Evolutionary conservation across 805 yeast genomes (phyloP), one percentile per base, ranked within the genome.

Genomic region (Yarrowia keelungensis): DNA sequence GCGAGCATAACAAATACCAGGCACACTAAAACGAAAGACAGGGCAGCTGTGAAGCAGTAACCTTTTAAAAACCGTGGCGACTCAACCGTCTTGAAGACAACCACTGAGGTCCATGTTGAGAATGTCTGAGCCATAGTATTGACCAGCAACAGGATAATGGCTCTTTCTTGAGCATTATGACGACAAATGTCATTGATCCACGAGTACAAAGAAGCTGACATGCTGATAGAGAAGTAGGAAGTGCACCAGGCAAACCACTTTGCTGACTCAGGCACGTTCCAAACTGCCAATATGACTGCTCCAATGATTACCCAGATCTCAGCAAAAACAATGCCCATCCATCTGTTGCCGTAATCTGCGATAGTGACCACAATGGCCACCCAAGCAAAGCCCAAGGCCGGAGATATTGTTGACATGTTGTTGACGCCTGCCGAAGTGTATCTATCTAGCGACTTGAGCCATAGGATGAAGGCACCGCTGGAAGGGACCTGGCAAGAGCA

Each of bases 231-330:
- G 16, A 42, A 42, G 15, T n/a, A 42, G 46, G 46, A 42, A 42
- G 46, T 42, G 46, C 46, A 42, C 46, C 46, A 42, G 19, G 46
- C 46, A n/a, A 42, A 42, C 46, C 46, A 42, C 16, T 42, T 42
- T 2, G 46, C 46, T 3, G 46, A 42, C 19, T 42, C 46, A 5
- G 46, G 46, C n/a, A 42, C 46, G 19, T 42, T n/a, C 46, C 46
- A 42, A 10, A 42, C n/a, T n/a, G 46, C 46, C 15, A 42, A 14
- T 8, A 42, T 42, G 5, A 42, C 16, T 8, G 19, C 19, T 14
- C 46, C 46, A n/a, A n/a, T 42, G 46, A 42, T 42, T 14, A 42
- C 46, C 46, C 46, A 42, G 9, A 42, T 8, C 46, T 42, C 46
- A n/a, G 46, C 46, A 14, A 42, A 42, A 16, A 42, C 46, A 8